Evolutionary conservation across 371 early-diverging fungal genomes (phyloP).

Genomic region (Mortierella sp.): DNA sequence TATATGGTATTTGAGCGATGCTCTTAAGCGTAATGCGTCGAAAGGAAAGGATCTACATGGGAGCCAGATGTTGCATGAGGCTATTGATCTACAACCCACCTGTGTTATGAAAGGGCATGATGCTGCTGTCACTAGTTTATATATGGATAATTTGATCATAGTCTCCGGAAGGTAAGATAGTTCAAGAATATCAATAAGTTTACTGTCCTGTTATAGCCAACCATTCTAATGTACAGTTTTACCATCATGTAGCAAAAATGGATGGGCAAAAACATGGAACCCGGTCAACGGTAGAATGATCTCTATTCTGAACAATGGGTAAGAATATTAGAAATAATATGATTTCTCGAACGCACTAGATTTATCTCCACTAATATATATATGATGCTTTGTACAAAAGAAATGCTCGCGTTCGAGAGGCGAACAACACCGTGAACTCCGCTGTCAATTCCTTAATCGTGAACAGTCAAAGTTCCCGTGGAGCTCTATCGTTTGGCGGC

Average conservation of each 20-base stretch:
- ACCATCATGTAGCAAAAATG: conserved; percentile 24
- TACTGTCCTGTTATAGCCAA: not conserved
- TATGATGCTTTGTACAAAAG: not conserved
- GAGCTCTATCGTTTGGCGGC: conserved; percentile 28
- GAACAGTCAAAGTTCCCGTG: conserved; percentile 38
- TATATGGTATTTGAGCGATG: conserved; percentile 45
- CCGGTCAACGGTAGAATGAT: conserved; percentile 45
- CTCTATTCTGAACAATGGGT: conserved; percentile 39
- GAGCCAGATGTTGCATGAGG: conserved; percentile 9
- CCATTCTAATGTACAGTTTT: not conserved
- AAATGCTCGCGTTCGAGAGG: conserved; percentile 25
- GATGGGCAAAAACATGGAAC: conserved; percentile 52
- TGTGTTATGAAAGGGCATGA: conserved; percentile 43
- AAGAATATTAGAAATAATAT: not conserved
- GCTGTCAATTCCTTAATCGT: conserved; percentile 24
- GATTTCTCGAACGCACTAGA: too few relatives aligned
- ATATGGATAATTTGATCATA: conserved; percentile 42
- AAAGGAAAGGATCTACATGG: conserved; percentile 10
- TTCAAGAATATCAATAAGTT: not conserved
- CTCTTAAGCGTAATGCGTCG: conserved; percentile 15
- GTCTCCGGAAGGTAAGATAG: conserved; percentile 46
- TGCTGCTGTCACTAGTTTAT: conserved; percentile 33
- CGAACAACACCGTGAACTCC: conserved; percentile 8
- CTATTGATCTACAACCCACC: conserved; percentile 15
- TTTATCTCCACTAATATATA: not conserved